Conservation (phyloP, 257 asterid species). For the Buddleja alternifolia region DNA sequence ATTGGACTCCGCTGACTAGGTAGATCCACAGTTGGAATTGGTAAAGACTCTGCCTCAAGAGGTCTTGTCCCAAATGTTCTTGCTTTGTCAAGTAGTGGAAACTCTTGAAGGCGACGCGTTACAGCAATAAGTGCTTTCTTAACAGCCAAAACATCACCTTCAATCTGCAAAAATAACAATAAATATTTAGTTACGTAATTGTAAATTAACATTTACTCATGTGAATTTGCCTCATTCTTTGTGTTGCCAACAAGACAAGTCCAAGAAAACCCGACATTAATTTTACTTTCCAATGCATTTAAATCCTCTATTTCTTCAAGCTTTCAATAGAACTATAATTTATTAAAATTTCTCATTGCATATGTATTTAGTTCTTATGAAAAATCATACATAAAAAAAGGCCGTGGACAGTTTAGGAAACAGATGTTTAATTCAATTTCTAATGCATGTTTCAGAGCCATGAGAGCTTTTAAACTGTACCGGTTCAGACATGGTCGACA, state of each 20-base stretch:
- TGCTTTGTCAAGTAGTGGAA: constrained; percentile 44
- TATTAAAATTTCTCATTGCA: constrained; percentile 2
- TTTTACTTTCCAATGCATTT: background rate
- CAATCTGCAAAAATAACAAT: constrained; percentile 47
- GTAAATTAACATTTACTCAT: constrained; percentile 10
- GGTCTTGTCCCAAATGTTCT: constrained; percentile 36
- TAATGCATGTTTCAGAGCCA: background rate
- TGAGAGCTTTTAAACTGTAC: background rate
- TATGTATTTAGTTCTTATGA: background rate
- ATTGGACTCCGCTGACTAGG: constrained; percentile 44
- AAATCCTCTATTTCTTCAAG: constrained; percentile 3
- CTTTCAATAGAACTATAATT: background rate
- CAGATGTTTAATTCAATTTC: background rate
- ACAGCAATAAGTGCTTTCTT: constrained; percentile 73
- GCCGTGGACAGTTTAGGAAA: background rate
- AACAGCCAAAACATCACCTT: constrained; percentile 58
- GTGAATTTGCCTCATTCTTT: background rate
- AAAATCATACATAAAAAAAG: background rate
- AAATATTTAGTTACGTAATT: background rate
- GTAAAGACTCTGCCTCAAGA: constrained; percentile 37
- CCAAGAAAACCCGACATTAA: background rate
- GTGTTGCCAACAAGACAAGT: background rate
- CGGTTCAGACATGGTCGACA: background rate
- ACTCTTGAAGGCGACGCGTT: constrained; percentile 67
- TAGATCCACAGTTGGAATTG: constrained; percentile 38